Base-by-base conservation (phyloP, 495 filamentous ascomycete genomes). In the Lentithecium fluviatile region DNA sequence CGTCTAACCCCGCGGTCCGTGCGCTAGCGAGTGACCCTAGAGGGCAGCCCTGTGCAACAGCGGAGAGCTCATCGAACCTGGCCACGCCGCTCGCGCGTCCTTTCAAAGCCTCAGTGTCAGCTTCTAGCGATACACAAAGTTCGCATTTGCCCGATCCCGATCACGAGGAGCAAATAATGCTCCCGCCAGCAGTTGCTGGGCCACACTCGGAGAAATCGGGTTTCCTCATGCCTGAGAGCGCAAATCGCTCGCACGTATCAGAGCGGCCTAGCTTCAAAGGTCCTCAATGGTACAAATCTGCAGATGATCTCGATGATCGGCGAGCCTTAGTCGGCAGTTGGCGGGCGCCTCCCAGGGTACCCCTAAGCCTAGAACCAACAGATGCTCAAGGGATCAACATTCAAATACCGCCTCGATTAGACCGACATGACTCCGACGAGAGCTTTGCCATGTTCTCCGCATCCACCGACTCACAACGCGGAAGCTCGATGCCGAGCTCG, bases 391-490 rank as follows among this genome's bases (percentile, higher is more conserved):
- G 67, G 54, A 63, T 63, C 54, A 70, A 76, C 38, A 72, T 74
- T 36, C 65, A 76, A 20, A 68, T 65, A 11, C 67, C 72, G 5
- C 70, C 78, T 20, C 72, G 74, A 0, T 79, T 84, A 19, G 67
- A 79, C 21, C 80, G 87, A 20, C 85, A 87, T 46, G 85, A 91
- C 62, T 95, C 90, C 1, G 82, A 85, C 21, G 90, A 93, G 60
- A 91, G 88, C 64, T 90, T 90, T 64, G 83, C 87, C 32, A 83
- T 94, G 77, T 90, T 95, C 70, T 91, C 86, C n/a, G 81, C 85
- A 7, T 91, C 89, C 1, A 83, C 84, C 12, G 82, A 85, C 17
- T 72, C 70, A 19, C 66, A 65, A 17, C 51, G 54, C 17, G 63
- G 47, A 17, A 45, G 45, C 25, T 74, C 72, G n/a, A 63, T 74